A percentile compares a stretch with the other conserved stretches of the same genome.
phyloP scores from a whole-genome alignment of 192 early-diverging fungal genomes.

The Coemansia sp. region DNA sequence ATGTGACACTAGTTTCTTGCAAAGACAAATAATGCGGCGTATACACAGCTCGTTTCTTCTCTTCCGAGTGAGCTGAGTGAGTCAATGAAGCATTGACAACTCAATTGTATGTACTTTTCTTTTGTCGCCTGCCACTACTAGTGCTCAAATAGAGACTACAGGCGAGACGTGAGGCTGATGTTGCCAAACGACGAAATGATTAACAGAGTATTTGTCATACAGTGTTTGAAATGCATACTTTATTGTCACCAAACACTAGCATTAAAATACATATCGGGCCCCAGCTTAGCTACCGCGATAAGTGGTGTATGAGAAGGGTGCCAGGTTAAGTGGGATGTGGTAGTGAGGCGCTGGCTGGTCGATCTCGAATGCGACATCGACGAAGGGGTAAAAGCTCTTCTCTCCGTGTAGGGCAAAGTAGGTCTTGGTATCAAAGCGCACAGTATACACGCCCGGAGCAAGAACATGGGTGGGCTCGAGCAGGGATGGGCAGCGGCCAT shows the following conservation, averaged over 20 bases:
- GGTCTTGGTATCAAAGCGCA: slow-evolving; percentile 76
- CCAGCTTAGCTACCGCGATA: slow-evolving; percentile 77
- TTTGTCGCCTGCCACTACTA: background rate
- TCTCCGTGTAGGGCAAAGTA: slow-evolving; percentile 67
- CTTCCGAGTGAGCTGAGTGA: background rate
- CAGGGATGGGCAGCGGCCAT: slow-evolving; percentile 74
- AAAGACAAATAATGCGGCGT: background rate
- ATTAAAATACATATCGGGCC: background rate
- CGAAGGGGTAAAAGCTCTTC: slow-evolving; percentile 80
- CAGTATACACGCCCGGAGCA: slow-evolving; percentile 72
- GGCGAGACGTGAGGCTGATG: background rate
- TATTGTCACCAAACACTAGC: background rate
- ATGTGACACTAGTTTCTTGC: background rate
- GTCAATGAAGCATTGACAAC: slow-evolving; percentile 2
- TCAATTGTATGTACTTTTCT: background rate
- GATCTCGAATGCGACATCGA: slow-evolving; percentile 68
- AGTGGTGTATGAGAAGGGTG: slow-evolving; percentile 85
- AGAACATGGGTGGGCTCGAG: slow-evolving; percentile 61
- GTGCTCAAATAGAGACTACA: background rate
- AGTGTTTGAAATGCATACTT: background rate
- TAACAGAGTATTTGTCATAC: background rate
- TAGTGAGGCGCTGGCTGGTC: slow-evolving; percentile 73
- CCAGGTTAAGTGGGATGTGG: slow-evolving; percentile 89
- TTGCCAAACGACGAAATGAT: background rate
- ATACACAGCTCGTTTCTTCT: background rate